Conservation (phyloP, 352 stramenopile species). For the Phytopythium sindhum region DNA sequence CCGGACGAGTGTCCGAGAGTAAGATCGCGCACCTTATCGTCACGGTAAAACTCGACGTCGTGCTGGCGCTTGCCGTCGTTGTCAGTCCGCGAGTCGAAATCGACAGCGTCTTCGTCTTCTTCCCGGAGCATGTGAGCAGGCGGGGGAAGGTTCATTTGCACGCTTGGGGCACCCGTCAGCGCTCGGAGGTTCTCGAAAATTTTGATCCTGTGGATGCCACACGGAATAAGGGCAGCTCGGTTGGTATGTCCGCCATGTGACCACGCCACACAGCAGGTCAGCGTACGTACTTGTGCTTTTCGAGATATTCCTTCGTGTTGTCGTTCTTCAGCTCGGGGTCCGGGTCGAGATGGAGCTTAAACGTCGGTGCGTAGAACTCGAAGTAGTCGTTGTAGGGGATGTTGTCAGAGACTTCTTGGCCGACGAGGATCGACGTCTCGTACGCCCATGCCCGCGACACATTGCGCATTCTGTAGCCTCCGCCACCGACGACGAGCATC, state of each 20-base stretch:
- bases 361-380: constrained; percentile 79
- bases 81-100: constrained; percentile 66
- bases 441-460: constrained; percentile 95
- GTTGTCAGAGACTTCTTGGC: constrained; percentile 78
- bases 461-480: constrained; percentile 87
- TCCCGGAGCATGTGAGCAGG: constrained; percentile 67
- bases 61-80: constrained; percentile 71
- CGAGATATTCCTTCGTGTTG: constrained; percentile 83
- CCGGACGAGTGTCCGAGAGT: background rate
- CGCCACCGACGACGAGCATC: constrained; percentile 78
- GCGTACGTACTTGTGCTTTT: constrained; percentile 77
- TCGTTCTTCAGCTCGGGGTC: constrained; percentile 74
- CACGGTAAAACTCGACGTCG: constrained; percentile 79
- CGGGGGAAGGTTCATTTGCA: constrained; percentile 78
- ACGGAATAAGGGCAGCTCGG: constrained; percentile 4
- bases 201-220: constrained; percentile 43
- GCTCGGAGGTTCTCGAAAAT: constrained; percentile 83
- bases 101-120: constrained; percentile 73
- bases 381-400: constrained; percentile 87
- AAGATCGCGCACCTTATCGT: constrained; percentile 51
- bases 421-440: constrained; percentile 94
- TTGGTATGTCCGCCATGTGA: background rate
- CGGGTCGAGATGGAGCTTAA: constrained; percentile 83
- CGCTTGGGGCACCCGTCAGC: constrained; percentile 68
- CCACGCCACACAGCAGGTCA: background rate